These are phyloP conservation scores for Ceratobasidium sp. DNA, from an alignment of 1,284 basidiomycete genomes.

Conservation along the genomic window DNA sequence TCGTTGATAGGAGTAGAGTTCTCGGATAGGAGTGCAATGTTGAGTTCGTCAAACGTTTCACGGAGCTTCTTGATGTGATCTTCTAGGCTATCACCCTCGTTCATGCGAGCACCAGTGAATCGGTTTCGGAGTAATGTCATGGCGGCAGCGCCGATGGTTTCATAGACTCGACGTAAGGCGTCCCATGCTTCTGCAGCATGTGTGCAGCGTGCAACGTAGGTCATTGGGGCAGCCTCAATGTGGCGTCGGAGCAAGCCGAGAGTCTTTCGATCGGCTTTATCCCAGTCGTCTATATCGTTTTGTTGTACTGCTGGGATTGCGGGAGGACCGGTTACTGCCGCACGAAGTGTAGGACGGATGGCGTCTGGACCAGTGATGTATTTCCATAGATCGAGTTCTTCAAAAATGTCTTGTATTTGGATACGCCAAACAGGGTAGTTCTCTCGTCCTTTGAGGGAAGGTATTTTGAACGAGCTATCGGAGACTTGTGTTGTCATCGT, in stretches of 20 bases:
- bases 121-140: constrained; percentile 23
- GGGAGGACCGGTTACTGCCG: too few relatives aligned
- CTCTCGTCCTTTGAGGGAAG: constrained; percentile 8
- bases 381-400: constrained; percentile 18
- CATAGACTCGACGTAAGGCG: not conserved
- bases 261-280: not conserved
- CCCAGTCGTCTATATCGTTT: too few relatives aligned
- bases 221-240: constrained; percentile 22
- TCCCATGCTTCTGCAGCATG: not conserved
- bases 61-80: not conserved
- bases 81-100: constrained; percentile 24
- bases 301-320: too few relatives aligned
- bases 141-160: constrained; percentile 4
- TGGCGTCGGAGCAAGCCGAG: constrained; percentile 13
- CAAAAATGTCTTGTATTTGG: constrained; percentile 37
- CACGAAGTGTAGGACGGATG: not conserved
- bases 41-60: constrained; percentile 17
- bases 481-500: too few relatives aligned
- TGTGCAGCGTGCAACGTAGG: not conserved
- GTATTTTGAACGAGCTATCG: not conserved
- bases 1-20: not conserved
- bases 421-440: constrained; percentile 23
- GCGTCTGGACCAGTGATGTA: not conserved
- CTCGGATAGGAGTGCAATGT: constrained; percentile 11
- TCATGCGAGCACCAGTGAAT: constrained; percentile 14